Evolutionary conservation across 495 filamentous ascomycete species (phyloP).

Genomic region (Aspergillus bridgeri): DNA sequence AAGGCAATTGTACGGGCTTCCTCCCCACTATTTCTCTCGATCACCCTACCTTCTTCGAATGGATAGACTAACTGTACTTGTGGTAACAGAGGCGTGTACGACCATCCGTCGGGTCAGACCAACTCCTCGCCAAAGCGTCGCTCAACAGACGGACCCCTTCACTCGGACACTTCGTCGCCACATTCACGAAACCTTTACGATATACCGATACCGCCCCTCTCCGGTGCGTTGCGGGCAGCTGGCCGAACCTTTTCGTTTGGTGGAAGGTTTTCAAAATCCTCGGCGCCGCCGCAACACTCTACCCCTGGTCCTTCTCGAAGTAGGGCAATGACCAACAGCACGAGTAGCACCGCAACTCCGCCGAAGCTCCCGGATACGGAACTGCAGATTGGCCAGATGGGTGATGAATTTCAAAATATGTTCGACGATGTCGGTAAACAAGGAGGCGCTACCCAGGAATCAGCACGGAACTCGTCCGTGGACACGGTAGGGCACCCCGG

Average conservation of each 20-base stretch:
- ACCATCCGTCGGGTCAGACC: conserved; percentile 59
- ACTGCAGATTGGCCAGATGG: conserved; percentile 45
- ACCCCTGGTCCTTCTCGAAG: conserved; percentile 38
- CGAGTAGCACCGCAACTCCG: conserved; percentile 64
- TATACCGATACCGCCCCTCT: conserved; percentile 52
- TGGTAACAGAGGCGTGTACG: conserved; percentile 61
- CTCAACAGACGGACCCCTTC: conserved; percentile 57
- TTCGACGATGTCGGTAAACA: conserved; percentile 59
- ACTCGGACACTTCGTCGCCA: conserved; percentile 52
- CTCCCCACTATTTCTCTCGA: conserved; percentile 16
- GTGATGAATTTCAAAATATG: conserved; percentile 67
- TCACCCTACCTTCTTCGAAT: conserved; percentile 2
- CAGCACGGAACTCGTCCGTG: conserved; percentile 17
- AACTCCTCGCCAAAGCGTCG: conserved; percentile 69
- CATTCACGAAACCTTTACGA: conserved; percentile 51
- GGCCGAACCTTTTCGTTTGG: conserved; percentile 75
- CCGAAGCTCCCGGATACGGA: conserved; percentile 61
- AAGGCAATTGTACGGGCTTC: conserved; percentile 40
- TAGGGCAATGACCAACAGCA: conserved; percentile 54
- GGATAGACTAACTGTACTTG: conserved; percentile 39
- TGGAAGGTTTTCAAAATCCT: conserved; percentile 39
- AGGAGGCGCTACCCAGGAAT: conserved; percentile 35
- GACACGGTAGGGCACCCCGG: conserved; percentile 20
- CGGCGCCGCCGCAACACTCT: conserved; percentile 40
- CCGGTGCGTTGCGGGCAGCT: conserved; percentile 57